Base-by-base conservation (phyloP, 108 stramenopile species). In the Nannochloropsis oceanica region DNA sequence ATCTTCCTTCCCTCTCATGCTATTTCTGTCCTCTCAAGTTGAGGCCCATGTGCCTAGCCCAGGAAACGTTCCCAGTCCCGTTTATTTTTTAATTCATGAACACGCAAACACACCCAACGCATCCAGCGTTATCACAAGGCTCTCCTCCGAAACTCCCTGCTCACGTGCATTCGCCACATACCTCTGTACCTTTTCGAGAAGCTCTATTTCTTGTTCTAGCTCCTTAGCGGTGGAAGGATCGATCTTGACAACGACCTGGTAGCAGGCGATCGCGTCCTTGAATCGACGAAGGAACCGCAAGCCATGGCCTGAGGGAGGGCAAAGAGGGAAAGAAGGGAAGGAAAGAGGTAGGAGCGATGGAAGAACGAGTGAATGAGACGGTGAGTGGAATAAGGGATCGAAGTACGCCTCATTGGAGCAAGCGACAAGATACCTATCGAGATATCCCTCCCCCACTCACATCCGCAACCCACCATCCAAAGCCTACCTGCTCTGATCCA, bases 401-500 rank as follows among this genome's bases (percentile, higher is more conserved):
- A 34, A 34, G 34, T 5, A 34, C 34, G 34, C 34, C 34, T 34
- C 34, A 1, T 34, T 34, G 34, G 34, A 34, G 34, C 1, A 34
- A 34, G 34, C 34, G 34, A 34, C 34, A 5, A 34, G 34, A 34
- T 5, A 34, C 2, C 34, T 34, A 34, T 34, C n/a, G n/a, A n/a
- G 34, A 7, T 10, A 18, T 73, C 59, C 9, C 59, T 9, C 2
- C 59, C 59, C 59, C 9, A n/a, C n/a, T n/a, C n/a, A n/a, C n/a
- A n/a, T 10, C 9, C n/a, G 2, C 59, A 18, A n/a, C 59, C 59
- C 59, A n/a, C 59, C 59, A 18, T 7, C 59, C 5, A 73, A n/a
- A 2, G 5, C 59, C 22, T n/a, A 73, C 88, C 88, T 8, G 88
- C 88, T 50, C 81, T 81, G 25, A 88, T 84, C 88, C 88, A 88